Evolutionary conservation across 805 yeast genomes (phyloP).

Genomic region (Yarrowia divulgata): DNA sequence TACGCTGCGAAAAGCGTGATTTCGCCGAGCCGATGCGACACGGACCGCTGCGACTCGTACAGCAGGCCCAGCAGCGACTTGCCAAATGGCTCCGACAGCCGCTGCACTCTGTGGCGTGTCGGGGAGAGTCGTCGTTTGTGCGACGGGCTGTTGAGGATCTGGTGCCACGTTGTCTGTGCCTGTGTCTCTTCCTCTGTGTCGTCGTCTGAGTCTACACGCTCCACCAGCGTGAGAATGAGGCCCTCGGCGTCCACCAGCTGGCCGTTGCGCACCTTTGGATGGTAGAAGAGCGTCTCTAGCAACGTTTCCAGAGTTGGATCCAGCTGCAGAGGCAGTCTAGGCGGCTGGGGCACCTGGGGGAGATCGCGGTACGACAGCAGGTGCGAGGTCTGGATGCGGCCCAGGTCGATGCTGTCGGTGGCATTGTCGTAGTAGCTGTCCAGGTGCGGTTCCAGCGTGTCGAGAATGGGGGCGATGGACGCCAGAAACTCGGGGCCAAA

Average conservation of each 20-base stretch:
- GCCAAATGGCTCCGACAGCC: slow-evolving; percentile 33
- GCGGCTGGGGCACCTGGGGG: slow-evolving; percentile 4
- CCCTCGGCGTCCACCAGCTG: slow-evolving; percentile 31
- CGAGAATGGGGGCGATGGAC: slow-evolving; percentile 20
- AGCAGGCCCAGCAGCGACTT: slow-evolving; percentile 43
- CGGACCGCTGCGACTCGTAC: slow-evolving; percentile 44
- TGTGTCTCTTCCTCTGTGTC: neutral
- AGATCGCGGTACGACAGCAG: slow-evolving; percentile 36
- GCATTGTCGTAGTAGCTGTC: slow-evolving; percentile 32
- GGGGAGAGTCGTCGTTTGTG: slow-evolving; percentile 41
- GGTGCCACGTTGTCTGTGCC: slow-evolving; percentile 42
- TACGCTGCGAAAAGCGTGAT: slow-evolving; percentile 43
- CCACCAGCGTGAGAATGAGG: slow-evolving; percentile 42
- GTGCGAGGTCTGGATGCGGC: slow-evolving; percentile 29
- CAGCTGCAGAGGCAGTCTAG: neutral
- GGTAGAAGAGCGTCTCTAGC: slow-evolving; percentile 28
- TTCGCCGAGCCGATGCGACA: slow-evolving; percentile 35
- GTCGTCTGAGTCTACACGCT: slow-evolving; percentile 49
- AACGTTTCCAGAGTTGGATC: neutral
- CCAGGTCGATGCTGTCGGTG: slow-evolving; percentile 27
- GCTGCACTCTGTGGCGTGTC: slow-evolving; percentile 47
- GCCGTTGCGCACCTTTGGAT: slow-evolving; percentile 30
- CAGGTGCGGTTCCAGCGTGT: slow-evolving; percentile 13
- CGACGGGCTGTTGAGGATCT: slow-evolving; percentile 45
- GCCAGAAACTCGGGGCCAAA: slow-evolving; percentile 23